A percentile compares a stretch with the other conserved stretches of the same genome.
These are phyloP conservation scores for Tolypocladium pustulatum DNA, from an alignment of 2,329 filamentous ascomycete genomes.

Conservation along the genomic window DNA sequence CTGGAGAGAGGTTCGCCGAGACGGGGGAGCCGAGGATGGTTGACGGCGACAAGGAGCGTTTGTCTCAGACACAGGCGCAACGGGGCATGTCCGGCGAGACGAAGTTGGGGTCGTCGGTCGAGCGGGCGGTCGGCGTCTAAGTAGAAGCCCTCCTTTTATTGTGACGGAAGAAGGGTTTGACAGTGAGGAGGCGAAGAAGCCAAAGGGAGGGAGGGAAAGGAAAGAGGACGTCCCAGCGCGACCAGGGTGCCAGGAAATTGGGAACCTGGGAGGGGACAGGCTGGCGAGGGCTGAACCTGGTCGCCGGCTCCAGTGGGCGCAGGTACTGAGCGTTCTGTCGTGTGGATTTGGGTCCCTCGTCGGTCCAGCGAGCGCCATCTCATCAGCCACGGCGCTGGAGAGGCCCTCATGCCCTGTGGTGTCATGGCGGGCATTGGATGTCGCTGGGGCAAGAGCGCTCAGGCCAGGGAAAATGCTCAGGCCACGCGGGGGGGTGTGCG, in stretches of 20 bases:
- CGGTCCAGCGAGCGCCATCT: background rate
- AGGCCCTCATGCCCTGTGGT: no score
- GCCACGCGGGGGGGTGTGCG: background rate
- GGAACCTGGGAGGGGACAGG: background rate
- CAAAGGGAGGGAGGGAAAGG: background rate
- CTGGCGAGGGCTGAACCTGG: background rate
- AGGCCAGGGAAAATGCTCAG: background rate
- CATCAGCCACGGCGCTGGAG: background rate
- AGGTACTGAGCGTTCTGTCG: background rate
- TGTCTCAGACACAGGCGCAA: background rate
- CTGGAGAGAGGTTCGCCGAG: background rate
- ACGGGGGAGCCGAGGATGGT: no score
- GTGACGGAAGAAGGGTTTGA: background rate
- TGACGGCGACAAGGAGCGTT: background rate
- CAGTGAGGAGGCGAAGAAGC: background rate
- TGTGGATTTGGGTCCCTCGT: background rate
- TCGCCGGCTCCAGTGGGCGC: background rate
- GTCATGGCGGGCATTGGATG: no score
- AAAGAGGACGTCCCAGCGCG: background rate
- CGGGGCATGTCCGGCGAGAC: background rate
- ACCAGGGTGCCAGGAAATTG: slow-evolving; percentile 5
- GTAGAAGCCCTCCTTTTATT: background rate
- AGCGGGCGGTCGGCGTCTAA: background rate
- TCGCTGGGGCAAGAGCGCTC: no score
- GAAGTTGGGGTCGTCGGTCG: background rate